Evolutionary conservation across 2,329 filamentous ascomycete genomes (phyloP).

Genomic region (Grosmannia huntii): DNA sequence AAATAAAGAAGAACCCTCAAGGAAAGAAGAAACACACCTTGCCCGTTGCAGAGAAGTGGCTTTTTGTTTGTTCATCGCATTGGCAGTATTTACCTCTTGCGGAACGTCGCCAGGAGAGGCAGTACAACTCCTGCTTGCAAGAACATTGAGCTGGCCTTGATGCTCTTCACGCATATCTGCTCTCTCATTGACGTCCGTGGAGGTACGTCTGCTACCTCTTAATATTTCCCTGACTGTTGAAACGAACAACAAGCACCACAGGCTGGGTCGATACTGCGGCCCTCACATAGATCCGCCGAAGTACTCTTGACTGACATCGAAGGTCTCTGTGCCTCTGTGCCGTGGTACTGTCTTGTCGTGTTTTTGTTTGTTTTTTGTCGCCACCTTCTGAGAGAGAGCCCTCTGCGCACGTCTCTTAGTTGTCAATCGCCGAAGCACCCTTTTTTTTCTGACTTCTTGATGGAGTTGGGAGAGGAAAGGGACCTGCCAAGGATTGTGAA

Average conservation of each 20-base stretch:
- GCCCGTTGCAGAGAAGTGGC: neutral
- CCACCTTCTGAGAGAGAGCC: neutral
- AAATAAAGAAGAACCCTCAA: neutral
- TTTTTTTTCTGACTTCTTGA: neutral
- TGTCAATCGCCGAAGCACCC: constrained; percentile 8
- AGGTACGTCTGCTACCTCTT: neutral
- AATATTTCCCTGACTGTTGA: neutral
- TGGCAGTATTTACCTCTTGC: neutral
- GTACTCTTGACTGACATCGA: neutral
- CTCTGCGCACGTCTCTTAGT: neutral
- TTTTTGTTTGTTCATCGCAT: constrained; percentile 1
- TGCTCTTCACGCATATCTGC: neutral
- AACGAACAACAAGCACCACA: neutral
- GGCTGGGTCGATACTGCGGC: constrained; percentile 42
- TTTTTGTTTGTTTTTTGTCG: neutral
- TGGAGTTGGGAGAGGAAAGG: neutral
- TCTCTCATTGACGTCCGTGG: neutral
- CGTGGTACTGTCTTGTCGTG: neutral
- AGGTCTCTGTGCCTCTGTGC: neutral
- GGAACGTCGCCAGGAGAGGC: neutral
- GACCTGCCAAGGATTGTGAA: constrained; percentile 8
- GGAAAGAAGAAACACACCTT: neutral
- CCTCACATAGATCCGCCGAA: constrained; percentile 19
- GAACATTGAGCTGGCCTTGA: constrained; percentile 6
- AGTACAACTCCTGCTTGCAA: neutral